These are phyloP conservation scores for Colletotrichum sublineola DNA, from an alignment of 2,329 filamentous ascomycete species.

Conservation along the genomic window DNA sequence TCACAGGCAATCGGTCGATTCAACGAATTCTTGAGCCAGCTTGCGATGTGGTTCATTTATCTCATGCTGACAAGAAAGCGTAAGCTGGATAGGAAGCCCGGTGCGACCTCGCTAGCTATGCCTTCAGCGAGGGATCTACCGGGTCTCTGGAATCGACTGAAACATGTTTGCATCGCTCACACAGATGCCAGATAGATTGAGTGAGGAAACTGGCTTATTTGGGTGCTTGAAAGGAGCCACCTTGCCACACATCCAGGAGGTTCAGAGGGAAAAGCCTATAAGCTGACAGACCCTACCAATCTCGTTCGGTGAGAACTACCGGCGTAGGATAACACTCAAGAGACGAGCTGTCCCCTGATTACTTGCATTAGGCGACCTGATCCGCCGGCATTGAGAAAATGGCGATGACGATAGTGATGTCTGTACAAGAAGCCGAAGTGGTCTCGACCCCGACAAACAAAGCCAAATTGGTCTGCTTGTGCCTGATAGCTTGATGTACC, in stretches of 20 bases:
- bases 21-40: too few relatives aligned
- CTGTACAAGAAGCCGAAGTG: background rate
- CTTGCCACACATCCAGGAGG: background rate
- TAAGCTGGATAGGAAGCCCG: background rate
- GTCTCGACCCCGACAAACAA: background rate
- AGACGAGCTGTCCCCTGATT: background rate
- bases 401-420: background rate
- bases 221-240: background rate
- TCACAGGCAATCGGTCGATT: background rate
- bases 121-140: conserved; percentile 9
- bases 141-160: conserved; percentile 19
- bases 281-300: background rate
- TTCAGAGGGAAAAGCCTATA: background rate
- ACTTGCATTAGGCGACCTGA: background rate
- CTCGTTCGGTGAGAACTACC: conserved; percentile 7
- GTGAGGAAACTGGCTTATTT: background rate
- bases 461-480: background rate
- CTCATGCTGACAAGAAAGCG: background rate
- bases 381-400: background rate
- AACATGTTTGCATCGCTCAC: conserved; percentile 14
- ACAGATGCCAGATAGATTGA: conserved; percentile 34
- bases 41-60: too few relatives aligned
- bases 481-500: background rate
- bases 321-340: background rate
- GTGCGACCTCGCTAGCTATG: background rate